These are phyloP conservation scores for Xylogone sp. DNA, from an alignment of 2,329 filamentous ascomycete species.

Conservation along the genomic window DNA sequence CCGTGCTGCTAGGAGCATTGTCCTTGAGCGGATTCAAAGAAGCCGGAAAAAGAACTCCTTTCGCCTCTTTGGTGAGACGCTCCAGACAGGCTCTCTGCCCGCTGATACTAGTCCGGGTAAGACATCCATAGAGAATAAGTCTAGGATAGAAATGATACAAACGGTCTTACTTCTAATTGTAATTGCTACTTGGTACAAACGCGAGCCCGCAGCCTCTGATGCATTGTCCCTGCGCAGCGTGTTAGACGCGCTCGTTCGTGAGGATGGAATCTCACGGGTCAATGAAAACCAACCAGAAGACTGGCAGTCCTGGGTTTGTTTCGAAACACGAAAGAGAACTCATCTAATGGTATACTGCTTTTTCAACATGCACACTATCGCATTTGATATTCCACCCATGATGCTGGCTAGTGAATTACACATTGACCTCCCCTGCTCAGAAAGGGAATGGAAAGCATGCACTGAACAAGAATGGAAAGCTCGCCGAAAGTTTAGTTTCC, in stretches of 20 bases:
- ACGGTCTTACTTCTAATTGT: neutral
- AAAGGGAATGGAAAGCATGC: slow-evolving; percentile 55
- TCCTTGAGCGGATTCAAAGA: slow-evolving; percentile 54
- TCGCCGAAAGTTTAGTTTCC: slow-evolving; percentile 37
- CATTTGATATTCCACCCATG: slow-evolving; percentile 56
- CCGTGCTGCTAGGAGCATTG: slow-evolving; percentile 57
- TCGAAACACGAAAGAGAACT: slow-evolving; percentile 54
- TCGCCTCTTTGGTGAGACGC: neutral
- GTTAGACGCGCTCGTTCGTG: neutral
- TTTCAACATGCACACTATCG: slow-evolving; percentile 59
- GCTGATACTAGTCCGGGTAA: neutral
- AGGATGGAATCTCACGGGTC: slow-evolving; percentile 1
- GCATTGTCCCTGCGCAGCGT: slow-evolving; percentile 3
- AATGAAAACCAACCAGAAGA: neutral
- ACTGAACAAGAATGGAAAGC: slow-evolving; percentile 55
- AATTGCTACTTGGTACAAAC: neutral
- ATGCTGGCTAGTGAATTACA: slow-evolving; percentile 57
- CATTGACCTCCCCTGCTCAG: slow-evolving; percentile 49
- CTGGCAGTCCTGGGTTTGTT: slow-evolving; percentile 58
- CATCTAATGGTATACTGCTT: slow-evolving; percentile 60
- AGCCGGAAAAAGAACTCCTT: slow-evolving; percentile 6
- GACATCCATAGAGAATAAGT: neutral
- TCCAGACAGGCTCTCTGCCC: neutral
- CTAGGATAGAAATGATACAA: neutral
- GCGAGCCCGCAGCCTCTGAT: neutral